Evolutionary conservation across 306 rosid species (phyloP), one percentile per base, ranked within the genome.

Genomic region (Cicer chorassanicum): DNA sequence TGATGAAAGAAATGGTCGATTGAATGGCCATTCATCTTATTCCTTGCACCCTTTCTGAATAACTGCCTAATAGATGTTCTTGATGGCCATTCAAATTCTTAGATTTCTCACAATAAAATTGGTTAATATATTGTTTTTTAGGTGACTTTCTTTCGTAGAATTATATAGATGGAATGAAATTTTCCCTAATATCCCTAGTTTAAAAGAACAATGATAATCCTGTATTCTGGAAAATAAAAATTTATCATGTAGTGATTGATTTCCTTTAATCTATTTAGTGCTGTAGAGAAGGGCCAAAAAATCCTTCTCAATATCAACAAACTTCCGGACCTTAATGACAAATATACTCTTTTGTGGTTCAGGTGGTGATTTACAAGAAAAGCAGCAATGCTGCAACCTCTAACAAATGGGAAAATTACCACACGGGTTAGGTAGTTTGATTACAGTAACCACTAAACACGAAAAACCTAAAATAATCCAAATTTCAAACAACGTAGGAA

Each of bases 401-500:
- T 59, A 36, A 46, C 70, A 77, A 75, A 39, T 64, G 61, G 48
- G 48, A 55, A 43, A 18, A 43, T 14, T 53, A 4, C 65, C 15
- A 21, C n/a, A 16, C 57, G 24, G 4, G 40, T 29, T 44, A 65
- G 29, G 5, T 8, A 29, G 24, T 54, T 44, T 76, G 34, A 43
- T 42, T 66, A 67, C 45, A 43, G 74, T 57, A 66, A 75, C 63
- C 14, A 64, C 54, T 45, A 54, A 65, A 46, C 6, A 74, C 43
- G 12, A 55, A 41, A 41, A 66, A 76, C 59, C 19, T 76, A n/a
- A 54, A 66, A 66, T n/a, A 41, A 65, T 53, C 65, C 56, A 65
- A 41, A 54, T 14, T 53, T 65, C 46, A 75, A 41, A 65, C 34
- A 34, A 21, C 9, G 4, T 21, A 29, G 73, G 54, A 65, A 41